phyloP scores from a whole-genome alignment of 257 asterid species.

The Cynanchum wilfordii region DNA sequence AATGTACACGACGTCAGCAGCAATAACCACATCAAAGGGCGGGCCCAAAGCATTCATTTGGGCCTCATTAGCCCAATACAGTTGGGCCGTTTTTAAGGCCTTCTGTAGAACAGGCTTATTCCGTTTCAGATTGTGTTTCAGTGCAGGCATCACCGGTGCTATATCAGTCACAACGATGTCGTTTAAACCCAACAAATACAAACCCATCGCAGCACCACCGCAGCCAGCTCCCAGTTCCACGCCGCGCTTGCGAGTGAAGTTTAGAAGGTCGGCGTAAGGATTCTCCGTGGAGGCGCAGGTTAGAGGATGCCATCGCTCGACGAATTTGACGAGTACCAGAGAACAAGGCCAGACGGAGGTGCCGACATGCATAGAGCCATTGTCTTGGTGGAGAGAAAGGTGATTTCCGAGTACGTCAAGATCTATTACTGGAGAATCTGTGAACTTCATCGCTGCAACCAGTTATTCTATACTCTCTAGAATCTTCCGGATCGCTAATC shows the following conservation, averaged over 20 bases:
- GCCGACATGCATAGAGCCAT: constrained; percentile 94
- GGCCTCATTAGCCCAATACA: constrained; percentile 73
- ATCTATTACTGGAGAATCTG: constrained; percentile 80
- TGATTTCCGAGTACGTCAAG: constrained; percentile 46
- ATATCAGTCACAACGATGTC: constrained; percentile 78
- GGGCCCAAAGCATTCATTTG: constrained; percentile 50
- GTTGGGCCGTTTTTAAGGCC: constrained; percentile 51
- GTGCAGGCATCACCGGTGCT: constrained; percentile 94
- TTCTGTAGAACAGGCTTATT: constrained; percentile 66
- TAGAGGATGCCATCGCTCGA: constrained; percentile 82
- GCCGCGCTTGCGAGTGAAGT: constrained; percentile 64
- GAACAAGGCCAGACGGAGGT: constrained; percentile 99
- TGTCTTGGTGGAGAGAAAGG: constrained; percentile 87
- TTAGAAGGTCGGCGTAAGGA: constrained; percentile 70
- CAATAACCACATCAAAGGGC: constrained; percentile 74
- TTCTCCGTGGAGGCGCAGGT: constrained; percentile 34
- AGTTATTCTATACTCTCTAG: background rate
- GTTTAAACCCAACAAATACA: constrained; percentile 65
- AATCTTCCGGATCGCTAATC: background rate
- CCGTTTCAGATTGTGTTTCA: constrained; percentile 71
- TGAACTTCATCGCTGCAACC: constrained; percentile 57
- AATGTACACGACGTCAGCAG: constrained; percentile 85
- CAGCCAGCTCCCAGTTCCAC: constrained; percentile 90
- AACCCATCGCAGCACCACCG: constrained; percentile 82
- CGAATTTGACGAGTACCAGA: constrained; percentile 78